A percentile compares a stretch with the other conserved stretches of the same genome.
phyloP scores from a whole-genome alignment of 2,329 filamentous ascomycete genomes.

The Tothia fuscella region DNA sequence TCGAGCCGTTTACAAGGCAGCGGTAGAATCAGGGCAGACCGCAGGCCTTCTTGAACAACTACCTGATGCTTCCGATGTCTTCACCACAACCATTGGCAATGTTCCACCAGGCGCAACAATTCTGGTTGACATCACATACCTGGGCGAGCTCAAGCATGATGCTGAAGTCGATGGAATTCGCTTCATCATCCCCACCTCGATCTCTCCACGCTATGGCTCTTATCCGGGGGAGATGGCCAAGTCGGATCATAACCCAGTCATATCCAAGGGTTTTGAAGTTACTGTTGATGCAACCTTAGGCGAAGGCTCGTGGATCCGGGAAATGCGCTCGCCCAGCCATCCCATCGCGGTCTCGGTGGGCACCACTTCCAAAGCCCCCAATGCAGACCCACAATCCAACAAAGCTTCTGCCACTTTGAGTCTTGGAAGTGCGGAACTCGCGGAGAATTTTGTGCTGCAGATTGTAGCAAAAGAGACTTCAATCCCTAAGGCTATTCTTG shows the following conservation, averaged over 20 bases:
- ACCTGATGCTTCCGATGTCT: slow-evolving; percentile 49
- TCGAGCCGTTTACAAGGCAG: slow-evolving; percentile 45
- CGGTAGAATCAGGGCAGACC: slow-evolving; percentile 45
- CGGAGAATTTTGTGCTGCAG: slow-evolving; percentile 56
- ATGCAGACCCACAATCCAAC: slow-evolving; percentile 39
- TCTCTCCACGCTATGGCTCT: slow-evolving; percentile 54
- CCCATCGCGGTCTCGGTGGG: slow-evolving; percentile 55
- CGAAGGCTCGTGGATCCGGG: slow-evolving; percentile 43
- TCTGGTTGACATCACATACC: slow-evolving; percentile 50
- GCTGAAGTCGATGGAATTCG: slow-evolving; percentile 54
- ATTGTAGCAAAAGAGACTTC: slow-evolving; percentile 48
- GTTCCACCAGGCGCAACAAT: slow-evolving; percentile 47
- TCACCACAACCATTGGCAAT: slow-evolving; percentile 56
- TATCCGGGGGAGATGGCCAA: slow-evolving; percentile 27
- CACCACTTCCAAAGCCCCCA: slow-evolving; percentile 36
- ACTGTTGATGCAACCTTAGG: slow-evolving; percentile 49
- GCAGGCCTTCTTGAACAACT: slow-evolving; percentile 56
- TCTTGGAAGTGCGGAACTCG: slow-evolving; percentile 40
- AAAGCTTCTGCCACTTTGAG: slow-evolving; percentile 52
- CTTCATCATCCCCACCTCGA: slow-evolving; percentile 55
- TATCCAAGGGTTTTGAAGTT: slow-evolving; percentile 37
- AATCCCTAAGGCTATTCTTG: slow-evolving; percentile 52
- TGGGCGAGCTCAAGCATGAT: slow-evolving; percentile 62
- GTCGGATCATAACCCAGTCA: slow-evolving; percentile 12
- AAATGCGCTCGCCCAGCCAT: slow-evolving; percentile 55